A percentile compares a stretch with the other conserved stretches of the same genome.
Conservation (phyloP, 805 yeast genomes). For the Ogataea methanolica region DNA sequence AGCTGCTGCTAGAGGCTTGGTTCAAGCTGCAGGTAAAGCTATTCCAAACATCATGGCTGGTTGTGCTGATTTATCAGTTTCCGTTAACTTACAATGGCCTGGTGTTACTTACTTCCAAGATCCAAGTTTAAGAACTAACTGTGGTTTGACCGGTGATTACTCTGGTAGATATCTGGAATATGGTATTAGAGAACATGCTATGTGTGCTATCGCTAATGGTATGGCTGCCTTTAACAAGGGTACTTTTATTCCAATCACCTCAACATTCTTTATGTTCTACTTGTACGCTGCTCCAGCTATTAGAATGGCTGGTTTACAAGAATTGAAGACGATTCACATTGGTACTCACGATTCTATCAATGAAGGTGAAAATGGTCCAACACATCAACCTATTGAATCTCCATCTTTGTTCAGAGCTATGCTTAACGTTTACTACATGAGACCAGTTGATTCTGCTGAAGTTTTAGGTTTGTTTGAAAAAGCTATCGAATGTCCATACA, state of each 20-base stretch:
- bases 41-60: slow-evolving; percentile 66
- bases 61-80: slow-evolving; percentile 96
- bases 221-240: slow-evolving; percentile 93
- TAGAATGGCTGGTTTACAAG: slow-evolving; percentile 78
- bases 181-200: slow-evolving; percentile 98
- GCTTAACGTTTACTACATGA: slow-evolving; percentile 81
- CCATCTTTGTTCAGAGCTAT: slow-evolving; percentile 73
- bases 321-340: slow-evolving; percentile 79
- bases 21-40: slow-evolving; percentile 72
- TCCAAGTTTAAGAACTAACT: slow-evolving; percentile 43
- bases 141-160: slow-evolving; percentile 69
- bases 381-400: slow-evolving; percentile 82
- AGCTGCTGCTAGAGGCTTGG: slow-evolving; percentile 83
- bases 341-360: slow-evolving; percentile 90
- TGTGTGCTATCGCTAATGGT: slow-evolving; percentile 99
- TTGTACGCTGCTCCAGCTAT: slow-evolving; percentile 86
- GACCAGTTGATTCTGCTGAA: slow-evolving; percentile 93
- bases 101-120: slow-evolving; percentile 91
- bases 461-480: slow-evolving; percentile 74
- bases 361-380: slow-evolving; percentile 91
- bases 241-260: slow-evolving; percentile 54
- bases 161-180: slow-evolving; percentile 91
- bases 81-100: slow-evolving; percentile 80
- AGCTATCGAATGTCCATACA: slow-evolving; percentile 54
- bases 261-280: slow-evolving; percentile 76